phyloP scores from a whole-genome alignment of 768 basidiomycete species.

The Clitopilus hobsonii region DNA sequence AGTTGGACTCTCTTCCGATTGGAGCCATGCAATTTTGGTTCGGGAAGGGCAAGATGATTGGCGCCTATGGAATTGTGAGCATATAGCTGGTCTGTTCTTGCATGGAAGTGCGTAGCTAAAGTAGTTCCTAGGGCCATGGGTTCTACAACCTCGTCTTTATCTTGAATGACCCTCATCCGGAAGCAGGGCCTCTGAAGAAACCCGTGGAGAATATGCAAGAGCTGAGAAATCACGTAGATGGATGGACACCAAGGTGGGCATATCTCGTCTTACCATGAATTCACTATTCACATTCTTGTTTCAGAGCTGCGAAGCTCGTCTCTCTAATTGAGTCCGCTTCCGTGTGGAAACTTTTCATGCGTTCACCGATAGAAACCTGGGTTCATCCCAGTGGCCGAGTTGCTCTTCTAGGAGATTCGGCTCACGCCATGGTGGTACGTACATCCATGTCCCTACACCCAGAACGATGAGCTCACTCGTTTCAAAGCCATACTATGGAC shows the following conservation, averaged over 20 bases:
- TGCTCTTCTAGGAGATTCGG: constrained; percentile 50
- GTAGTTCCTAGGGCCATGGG: constrained; percentile 16
- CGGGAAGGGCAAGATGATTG: constrained; percentile 24
- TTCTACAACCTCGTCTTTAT: constrained; percentile 28
- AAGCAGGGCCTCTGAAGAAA: constrained; percentile 18
- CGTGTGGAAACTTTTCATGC: constrained; percentile 6
- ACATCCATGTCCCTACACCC: constrained; percentile 38
- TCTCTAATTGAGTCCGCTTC: constrained; percentile 23
- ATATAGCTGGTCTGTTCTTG: constrained; percentile 10
- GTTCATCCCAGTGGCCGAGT: constrained; percentile 41
- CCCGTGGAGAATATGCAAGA: neutral
- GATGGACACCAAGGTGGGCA: constrained; percentile 1
- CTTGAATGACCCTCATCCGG: constrained; percentile 26
- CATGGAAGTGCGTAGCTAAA: neutral
- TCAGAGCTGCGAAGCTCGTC: constrained; percentile 19
- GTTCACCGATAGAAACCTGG: constrained; percentile 39
- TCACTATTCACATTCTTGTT: constrained; percentile 26
- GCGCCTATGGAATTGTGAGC: constrained; percentile 20
- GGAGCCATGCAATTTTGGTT: neutral
- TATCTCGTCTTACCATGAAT: constrained; percentile 32
- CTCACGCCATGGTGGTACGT: constrained; percentile 45
- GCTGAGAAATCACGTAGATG: neutral
- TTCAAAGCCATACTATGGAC: constrained; percentile 31
- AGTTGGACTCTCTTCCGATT: constrained; percentile 13
- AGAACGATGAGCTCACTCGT: constrained; percentile 49